phyloP scores from a whole-genome alignment of 352 stramenopile genomes.

The Elongisporangium senticosum region DNA sequence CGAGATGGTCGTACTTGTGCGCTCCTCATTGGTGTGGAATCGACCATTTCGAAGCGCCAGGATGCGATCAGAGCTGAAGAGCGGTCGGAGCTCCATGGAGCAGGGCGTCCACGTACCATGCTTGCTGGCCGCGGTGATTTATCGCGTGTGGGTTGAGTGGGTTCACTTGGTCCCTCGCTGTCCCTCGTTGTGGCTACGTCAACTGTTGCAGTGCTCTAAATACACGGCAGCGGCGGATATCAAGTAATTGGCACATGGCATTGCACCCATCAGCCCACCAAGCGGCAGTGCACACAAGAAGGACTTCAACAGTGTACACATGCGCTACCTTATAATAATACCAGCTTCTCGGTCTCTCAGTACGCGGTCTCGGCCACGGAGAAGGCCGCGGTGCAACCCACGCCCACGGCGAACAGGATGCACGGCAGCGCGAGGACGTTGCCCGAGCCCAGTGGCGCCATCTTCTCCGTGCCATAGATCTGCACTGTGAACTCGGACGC shows the following conservation, averaged over 20 bases:
- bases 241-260: too few relatives aligned
- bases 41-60: neutral
- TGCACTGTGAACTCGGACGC: constrained; percentile 66
- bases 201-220: too few relatives aligned
- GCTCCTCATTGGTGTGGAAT: neutral
- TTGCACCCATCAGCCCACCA: neutral
- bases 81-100: constrained; percentile 1
- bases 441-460: constrained; percentile 48
- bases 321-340: neutral
- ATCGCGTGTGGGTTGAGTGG: neutral
- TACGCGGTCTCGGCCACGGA: constrained; percentile 13
- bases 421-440: constrained; percentile 59
- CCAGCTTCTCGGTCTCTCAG: neutral
- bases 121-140: constrained; percentile 10
- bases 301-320: too few relatives aligned
- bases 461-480: constrained; percentile 63
- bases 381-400: constrained; percentile 39
- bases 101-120: constrained; percentile 12
- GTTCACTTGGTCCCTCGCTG: neutral
- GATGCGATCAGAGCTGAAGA: too few relatives aligned
- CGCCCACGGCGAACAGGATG: constrained; percentile 49
- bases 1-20: neutral
- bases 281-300: too few relatives aligned
- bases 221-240: too few relatives aligned
- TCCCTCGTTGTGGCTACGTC: too few relatives aligned